Evolutionary conservation across 805 yeast species (phyloP), one percentile per base, ranked within the genome.

Genomic region (Hanseniaspora valbyensis): DNA sequence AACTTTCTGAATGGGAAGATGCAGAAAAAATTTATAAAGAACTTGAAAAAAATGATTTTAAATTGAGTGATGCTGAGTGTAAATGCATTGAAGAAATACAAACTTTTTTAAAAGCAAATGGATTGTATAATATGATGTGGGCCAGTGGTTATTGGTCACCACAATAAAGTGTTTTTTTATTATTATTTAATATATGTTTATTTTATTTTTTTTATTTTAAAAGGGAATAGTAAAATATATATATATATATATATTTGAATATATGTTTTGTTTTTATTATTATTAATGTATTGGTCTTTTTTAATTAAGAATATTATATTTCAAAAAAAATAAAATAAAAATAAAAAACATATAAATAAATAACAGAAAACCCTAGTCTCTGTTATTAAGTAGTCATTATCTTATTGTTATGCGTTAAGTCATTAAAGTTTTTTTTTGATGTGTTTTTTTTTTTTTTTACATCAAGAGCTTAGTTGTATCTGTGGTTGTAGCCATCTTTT

Each of bases 41-140:
- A 13, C 78, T 78, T 12, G 54, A 55, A 5, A 46, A 60, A 12
- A 59, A 61, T 39, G 64, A 66, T 16, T 59, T 65, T 6, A 58
- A 61, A 4, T 48, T 69, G 10, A 69, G 69, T 29, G 62, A 56
- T 12, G 45, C 54, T 2, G 94, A 83, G 56, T 67, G 60, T 10
- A 52, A 53, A 5, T 57, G 75, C 19, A 71, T 76, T 29, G 59
- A 60, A 7, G 58, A 71, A 42, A 74, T 80, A 13, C 71, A 70
- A 54, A 50, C 65, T 16, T 67, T 71, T 2, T 59, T 77, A 46
- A 87, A 80, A 10, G 5, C 26, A 6, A n/a, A 22, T 13, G 63
- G 59, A 0, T 82, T 77, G 56, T 60, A 76, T 53, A 76, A 83
- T 60, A 84, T 79, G 60, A 72, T 76, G 2, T 86, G 95, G 95